Evolutionary conservation across 345 rosid species (phyloP), one percentile per base, ranked within the genome.

Genomic region (Populus tremula): DNA sequence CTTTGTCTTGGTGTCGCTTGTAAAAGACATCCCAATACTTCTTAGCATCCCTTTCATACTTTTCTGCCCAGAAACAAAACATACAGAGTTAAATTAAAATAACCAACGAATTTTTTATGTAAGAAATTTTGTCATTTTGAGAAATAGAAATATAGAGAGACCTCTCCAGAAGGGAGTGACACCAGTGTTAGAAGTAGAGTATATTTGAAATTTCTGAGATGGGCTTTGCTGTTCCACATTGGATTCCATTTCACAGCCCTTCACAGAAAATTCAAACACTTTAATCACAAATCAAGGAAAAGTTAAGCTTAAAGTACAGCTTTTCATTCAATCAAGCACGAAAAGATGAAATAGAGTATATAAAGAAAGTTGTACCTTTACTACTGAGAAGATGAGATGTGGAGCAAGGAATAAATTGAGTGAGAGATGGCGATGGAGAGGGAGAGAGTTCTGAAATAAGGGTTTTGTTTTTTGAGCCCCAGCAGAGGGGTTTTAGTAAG

Each of bases 21-120:
- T 89, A 94, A 85, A 94, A 94, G 63, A 84, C 79, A 77, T 93
- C 98, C 98, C 98, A 91, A 53, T 91, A 93, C 87, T 89, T 94
- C 80, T 84, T 90, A 82, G 98, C 97, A 65, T 91, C 98, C 63
- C 78, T 89, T 81, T 94, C 97, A 53, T 93, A 94, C 87, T 91
- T 94, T 21, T 91, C 97, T 92, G 84, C 70, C 33, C 20, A 70
- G 7, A 43, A 39, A 71, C 8, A 38, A 59, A 63, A 73, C 16
- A n/a, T 36, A n/a, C 10, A 43, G 9, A 33, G 17, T 41, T 33
- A 35, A 47, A 20, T 59, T 69, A 12, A 39, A 31, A 27, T 5
- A 56, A 12, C 63, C 25, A 14, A 2, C 20, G 56, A 14, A 2
- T 35, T 38, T 38, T 18, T 18, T 25, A 64, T 5, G 18, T 0